Evolutionary conservation across 2,329 filamentous ascomycete species (phyloP).

Genomic region (Trichoderma sp.): DNA sequence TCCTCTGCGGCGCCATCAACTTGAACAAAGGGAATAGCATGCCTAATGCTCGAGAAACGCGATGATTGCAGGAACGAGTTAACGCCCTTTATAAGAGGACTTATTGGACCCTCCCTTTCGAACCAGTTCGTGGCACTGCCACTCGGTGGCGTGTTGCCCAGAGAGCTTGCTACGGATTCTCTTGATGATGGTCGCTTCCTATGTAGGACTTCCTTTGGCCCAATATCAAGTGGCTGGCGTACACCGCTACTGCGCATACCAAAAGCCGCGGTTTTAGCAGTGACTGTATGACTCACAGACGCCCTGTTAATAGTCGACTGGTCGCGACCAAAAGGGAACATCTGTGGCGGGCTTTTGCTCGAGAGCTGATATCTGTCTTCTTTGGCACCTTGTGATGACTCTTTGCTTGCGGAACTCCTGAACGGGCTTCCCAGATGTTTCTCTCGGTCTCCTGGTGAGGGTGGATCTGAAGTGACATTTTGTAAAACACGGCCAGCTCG

Average conservation of each 20-base stretch:
- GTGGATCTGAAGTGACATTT: slow-evolving; percentile 57
- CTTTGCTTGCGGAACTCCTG: slow-evolving; percentile 40
- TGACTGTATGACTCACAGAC: slow-evolving; percentile 29
- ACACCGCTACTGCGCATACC: not conserved
- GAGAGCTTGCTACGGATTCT: slow-evolving; percentile 35
- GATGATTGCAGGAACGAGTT: slow-evolving; percentile 34
- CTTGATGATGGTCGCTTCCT: slow-evolving; percentile 22
- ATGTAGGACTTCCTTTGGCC: slow-evolving; percentile 22
- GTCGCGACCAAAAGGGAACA: slow-evolving; percentile 21
- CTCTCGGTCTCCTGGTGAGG: slow-evolving; percentile 53
- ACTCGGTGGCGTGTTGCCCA: slow-evolving; percentile 32
- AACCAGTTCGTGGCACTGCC: slow-evolving; percentile 48
- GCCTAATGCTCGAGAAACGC: slow-evolving; percentile 16
- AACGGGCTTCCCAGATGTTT: slow-evolving; percentile 57
- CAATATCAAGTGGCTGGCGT: slow-evolving; percentile 31
- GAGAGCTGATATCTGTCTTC: slow-evolving; percentile 28
- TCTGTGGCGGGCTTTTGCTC: slow-evolving; percentile 34
- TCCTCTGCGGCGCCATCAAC: slow-evolving; percentile 25
- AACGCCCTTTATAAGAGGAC: slow-evolving; percentile 36
- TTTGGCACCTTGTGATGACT: slow-evolving; percentile 32
- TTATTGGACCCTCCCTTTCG: slow-evolving; percentile 38
- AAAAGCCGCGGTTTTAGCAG: not conserved
- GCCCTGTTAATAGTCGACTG: slow-evolving; percentile 22
- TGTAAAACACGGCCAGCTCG: slow-evolving; percentile 56
- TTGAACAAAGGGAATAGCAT: slow-evolving; percentile 17